Percentiles rank a stretch among this genome's conserved stretches.
Conservation (phyloP, 352 stramenopile genomes). For the Globisporangium acanthophoron region DNA sequence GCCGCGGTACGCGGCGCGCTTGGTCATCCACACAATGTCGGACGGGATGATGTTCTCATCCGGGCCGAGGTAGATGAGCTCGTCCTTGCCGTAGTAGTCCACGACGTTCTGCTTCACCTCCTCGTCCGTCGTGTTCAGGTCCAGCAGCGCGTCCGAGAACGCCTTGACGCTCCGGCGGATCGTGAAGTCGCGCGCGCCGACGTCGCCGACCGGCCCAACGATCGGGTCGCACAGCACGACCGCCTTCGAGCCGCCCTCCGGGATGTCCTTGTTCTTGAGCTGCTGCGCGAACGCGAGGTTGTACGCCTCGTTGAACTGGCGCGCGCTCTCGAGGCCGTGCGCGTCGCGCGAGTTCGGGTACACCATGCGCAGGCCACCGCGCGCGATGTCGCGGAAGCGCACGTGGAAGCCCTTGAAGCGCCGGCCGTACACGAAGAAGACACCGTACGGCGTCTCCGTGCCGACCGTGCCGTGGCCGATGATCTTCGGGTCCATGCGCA, state of each 20-base stretch:
- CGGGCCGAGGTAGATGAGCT: slow-evolving; percentile 96
- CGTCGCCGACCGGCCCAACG: slow-evolving; percentile 60
- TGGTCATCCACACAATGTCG: slow-evolving; percentile 96
- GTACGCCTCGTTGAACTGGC: slow-evolving; percentile 94
- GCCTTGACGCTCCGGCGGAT: slow-evolving; percentile 97
- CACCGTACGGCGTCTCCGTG: slow-evolving; percentile 88
- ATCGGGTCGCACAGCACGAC: slow-evolving; percentile 95
- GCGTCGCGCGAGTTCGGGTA: slow-evolving; percentile 78
- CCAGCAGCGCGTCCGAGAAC: slow-evolving; percentile 95
- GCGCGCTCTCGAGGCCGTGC: slow-evolving; percentile 55
- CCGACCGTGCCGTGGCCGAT: slow-evolving; percentile 77
- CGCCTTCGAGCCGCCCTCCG: slow-evolving; percentile 96
- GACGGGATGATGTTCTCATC: slow-evolving; percentile 93
- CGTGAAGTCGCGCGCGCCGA: slow-evolving; percentile 81
- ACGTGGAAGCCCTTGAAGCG: slow-evolving; percentile 98
- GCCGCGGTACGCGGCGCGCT: slow-evolving; percentile 89
- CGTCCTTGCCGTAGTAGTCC: slow-evolving; percentile 49
- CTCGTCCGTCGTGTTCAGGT: slow-evolving; percentile 41
- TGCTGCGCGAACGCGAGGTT: slow-evolving; percentile 95
- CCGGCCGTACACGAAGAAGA: slow-evolving; percentile 94
- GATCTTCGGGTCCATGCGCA: slow-evolving; percentile 73
- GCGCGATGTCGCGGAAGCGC: slow-evolving; percentile 96
- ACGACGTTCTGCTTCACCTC: slow-evolving; percentile 1
- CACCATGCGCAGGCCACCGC: slow-evolving; percentile 95
- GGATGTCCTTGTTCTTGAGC: slow-evolving; percentile 99